Evolutionary conservation across 2,329 filamentous ascomycete genomes (phyloP), one percentile per base, ranked within the genome.

Genomic region (Apiospora arundinis): DNA sequence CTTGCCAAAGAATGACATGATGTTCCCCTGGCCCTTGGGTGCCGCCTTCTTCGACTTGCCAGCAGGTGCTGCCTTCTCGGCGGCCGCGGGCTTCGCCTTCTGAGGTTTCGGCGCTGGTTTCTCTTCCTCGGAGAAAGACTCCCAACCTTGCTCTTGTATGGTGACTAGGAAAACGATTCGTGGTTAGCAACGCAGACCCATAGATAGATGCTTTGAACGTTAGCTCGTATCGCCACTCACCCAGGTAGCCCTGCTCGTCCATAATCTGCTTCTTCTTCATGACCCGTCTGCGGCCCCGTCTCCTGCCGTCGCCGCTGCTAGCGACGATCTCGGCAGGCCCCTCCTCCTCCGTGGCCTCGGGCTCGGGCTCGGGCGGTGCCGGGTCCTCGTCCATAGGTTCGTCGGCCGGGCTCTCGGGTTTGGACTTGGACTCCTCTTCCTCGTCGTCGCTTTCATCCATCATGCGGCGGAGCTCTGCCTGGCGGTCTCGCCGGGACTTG

Each of bases 1-100:
- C 74, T 80, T 81, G 28, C 75, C 76, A 71, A 81, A 81, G 72
- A 81, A 81, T 8, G 79, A 81, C 79, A 80, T 81, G 69, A 81
- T 81, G 66, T 76, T 81, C 23, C 79, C 78, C 68, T 80, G 79
- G 0, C 69, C 74, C 45, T 68, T 70, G 14, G 68, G 23, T n/a
- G 44, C 63, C 18, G 37, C 63, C 44, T 71, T 73, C 70, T 73
- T 73, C 23, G 73, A 75, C 67, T 80, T 76, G 18, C 68, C 74
- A 40, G 75, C 74, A 6, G 75, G 70, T 2, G 69, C 68, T 23
- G 67, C 52, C 42, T 73, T 73, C 49, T 70, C 72, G 18, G 42
- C 65, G 48, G 69, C 72, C 56, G 76, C 76, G n/a, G 72, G 49
- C 70, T 78, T 79, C n/a, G 70, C 28, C 49, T 25, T n/a, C 42